Conservation (phyloP, 2,329 filamentous ascomycete genomes). For the Onygena corvina region DNA sequence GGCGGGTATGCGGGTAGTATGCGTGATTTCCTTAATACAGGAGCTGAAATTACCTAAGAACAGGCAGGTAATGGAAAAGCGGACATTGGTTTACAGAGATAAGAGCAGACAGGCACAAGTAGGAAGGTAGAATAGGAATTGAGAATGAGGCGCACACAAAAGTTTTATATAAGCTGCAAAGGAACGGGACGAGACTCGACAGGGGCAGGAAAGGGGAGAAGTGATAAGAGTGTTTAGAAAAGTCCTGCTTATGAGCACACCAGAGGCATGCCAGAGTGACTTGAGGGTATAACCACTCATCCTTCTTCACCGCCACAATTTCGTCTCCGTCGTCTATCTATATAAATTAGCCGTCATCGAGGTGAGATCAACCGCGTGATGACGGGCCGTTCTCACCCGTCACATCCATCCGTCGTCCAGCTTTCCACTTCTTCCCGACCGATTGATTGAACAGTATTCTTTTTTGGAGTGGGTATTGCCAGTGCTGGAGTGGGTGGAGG, state of each 20-base stretch:
- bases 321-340: neutral
- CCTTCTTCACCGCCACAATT: neutral
- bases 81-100: neutral
- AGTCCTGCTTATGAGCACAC: neutral
- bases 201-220: neutral
- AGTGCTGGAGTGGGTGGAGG: neutral
- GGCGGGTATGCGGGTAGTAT: neutral
- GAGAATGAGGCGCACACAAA: neutral
- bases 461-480: neutral
- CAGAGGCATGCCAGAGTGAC: neutral
- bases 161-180: neutral
- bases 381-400: too few relatives aligned
- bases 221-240: neutral
- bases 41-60: neutral
- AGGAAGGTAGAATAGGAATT: conserved; percentile 1
- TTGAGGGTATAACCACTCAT: too few relatives aligned
- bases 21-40: neutral
- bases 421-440: neutral
- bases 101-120: neutral
- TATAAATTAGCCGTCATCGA: neutral
- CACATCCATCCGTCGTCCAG: too few relatives aligned
- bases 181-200: neutral
- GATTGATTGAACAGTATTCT: neutral
- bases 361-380: too few relatives aligned
- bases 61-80: neutral